These are phyloP conservation scores for Pulveroboletus sp. DNA, from an alignment of 768 basidiomycete species.

Conservation along the genomic window DNA sequence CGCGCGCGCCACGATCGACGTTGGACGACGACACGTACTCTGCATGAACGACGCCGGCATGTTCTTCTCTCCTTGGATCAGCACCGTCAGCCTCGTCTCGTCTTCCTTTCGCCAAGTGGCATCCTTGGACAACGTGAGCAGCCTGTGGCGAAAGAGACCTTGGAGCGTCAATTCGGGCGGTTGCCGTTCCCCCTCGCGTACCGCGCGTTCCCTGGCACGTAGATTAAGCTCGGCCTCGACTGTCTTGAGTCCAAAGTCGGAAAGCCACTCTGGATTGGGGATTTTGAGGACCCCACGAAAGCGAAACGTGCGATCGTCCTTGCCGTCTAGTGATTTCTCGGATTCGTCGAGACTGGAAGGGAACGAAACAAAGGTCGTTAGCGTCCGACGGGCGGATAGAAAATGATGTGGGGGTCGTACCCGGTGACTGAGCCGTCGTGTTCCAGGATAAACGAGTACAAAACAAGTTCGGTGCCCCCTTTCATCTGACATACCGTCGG, in stretches of 20 bases:
- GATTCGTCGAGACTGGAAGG: conserved; percentile 44
- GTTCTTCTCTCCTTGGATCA: conserved; percentile 40
- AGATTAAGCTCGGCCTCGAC: conserved; percentile 44
- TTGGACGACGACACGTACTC: conserved; percentile 24
- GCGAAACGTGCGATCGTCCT: conserved; percentile 33
- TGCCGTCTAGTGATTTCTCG: conserved; percentile 36
- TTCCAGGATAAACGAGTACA: conserved; percentile 32
- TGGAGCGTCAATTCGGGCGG: conserved; percentile 34
- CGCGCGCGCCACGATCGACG: background rate
- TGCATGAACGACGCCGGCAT: conserved; percentile 40
- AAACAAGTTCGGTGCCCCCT: conserved; percentile 11
- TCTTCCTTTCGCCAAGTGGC: conserved; percentile 13
- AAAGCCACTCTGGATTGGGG: conserved; percentile 45
- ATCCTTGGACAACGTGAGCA: conserved; percentile 15
- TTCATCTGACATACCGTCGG: conserved; percentile 16
- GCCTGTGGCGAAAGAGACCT: conserved; percentile 27
- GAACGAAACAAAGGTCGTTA: background rate
- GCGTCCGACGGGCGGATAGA: background rate
- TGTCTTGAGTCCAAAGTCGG: conserved; percentile 37
- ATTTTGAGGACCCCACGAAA: conserved; percentile 54
- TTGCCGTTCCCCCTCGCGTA: conserved; percentile 17
- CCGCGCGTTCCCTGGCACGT: conserved; percentile 32
- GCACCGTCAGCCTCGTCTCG: conserved; percentile 34
- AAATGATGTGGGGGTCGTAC: conserved; percentile 11
- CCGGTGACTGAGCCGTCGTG: conserved; percentile 22